Evolutionary conservation across 73 alveolate species (phyloP).

Genomic region (Tetrahymena borealis): DNA sequence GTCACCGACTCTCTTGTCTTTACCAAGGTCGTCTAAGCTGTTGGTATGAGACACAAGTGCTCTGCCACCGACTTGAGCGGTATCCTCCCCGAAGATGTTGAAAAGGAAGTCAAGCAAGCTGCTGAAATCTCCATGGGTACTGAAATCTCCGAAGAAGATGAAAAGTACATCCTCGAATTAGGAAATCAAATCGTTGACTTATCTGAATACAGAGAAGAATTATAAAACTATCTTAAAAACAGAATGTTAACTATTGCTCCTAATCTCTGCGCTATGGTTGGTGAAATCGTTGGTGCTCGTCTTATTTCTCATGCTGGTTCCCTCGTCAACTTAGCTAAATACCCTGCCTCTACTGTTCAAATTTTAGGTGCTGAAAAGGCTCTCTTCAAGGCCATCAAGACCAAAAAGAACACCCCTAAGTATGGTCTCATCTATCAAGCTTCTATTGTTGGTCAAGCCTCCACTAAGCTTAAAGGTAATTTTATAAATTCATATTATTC

Average conservation of each 20-base stretch:
- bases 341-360: constrained; percentile 94
- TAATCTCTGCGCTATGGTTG: constrained; percentile 86
- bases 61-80: constrained; percentile 61
- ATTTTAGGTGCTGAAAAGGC: constrained; percentile 97
- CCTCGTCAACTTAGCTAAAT: constrained; percentile 80
- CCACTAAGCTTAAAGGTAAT: constrained; percentile 72
- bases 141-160: constrained; percentile 97
- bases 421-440: constrained; percentile 91
- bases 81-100: constrained; percentile 83
- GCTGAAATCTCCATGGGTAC: constrained; percentile 97
- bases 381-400: constrained; percentile 86
- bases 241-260: constrained; percentile 93
- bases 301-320: constrained; percentile 93
- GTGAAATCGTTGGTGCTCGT: constrained; percentile 92
- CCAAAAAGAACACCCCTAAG: constrained; percentile 92
- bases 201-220: constrained; percentile 77
- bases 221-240: constrained; percentile 69
- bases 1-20: constrained; percentile 96
- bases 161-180: constrained; percentile 63
- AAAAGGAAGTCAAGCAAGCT: constrained; percentile 87
- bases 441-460: constrained; percentile 89
- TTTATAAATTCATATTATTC: no score
- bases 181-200: constrained; percentile 66
- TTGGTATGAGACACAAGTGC: constrained; percentile 83
- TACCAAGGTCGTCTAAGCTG: constrained; percentile 88